Evolutionary conservation across 371 early-diverging fungal genomes (phyloP), one percentile per base, ranked within the genome.

Genomic region (Caulochytrium protostelioides): DNA sequence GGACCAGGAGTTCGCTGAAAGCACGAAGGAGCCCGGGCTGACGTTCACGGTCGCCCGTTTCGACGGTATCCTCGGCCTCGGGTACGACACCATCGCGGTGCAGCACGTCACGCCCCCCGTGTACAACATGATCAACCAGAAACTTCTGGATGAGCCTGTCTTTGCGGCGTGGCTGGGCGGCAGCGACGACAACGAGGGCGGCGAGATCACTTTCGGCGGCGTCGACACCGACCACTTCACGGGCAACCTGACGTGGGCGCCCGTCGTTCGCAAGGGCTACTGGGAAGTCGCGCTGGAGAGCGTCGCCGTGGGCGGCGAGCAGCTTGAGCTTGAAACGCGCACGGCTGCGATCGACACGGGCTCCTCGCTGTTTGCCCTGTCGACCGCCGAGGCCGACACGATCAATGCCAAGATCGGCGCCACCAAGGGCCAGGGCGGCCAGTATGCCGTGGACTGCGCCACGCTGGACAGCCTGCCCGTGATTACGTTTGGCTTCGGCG

Each of bases 11-110:
- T 91, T 91, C 60, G 92, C 79, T 16, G 92, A 91, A 61, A 72
- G 79, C 4, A 69, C 70, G 32, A 83, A 85, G 55, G 86, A 86
- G 50, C 89, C 90, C 1, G 92, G 92, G 2, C 34, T 66, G 35
- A 52, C 66, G 3, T 65, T 61, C 45, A 80, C 76, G 6, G 70
- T 84, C 44, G 90, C 83, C 16, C 55, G 71, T 17, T 91, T 91
- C 48, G 92, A 91, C 47, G 92, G 92, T 14, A 87, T 91, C 43
- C 62, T 87, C 24, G 92, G 90, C 6, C 57, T 90, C 4, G 83
- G 75, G 3, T 87, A 77, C 47, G 80, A 83, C 55, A 79, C 65
- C 37, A 89, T 91, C 50, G 69, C 87, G 14, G 86, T 86, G 21
- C 49, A 76, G 24, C 56, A 65, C 15, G 79, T 77, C 8, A 78